phyloP scores from a whole-genome alignment of 2,329 filamentous ascomycete genomes.

The Hypoxylon sp. region DNA sequence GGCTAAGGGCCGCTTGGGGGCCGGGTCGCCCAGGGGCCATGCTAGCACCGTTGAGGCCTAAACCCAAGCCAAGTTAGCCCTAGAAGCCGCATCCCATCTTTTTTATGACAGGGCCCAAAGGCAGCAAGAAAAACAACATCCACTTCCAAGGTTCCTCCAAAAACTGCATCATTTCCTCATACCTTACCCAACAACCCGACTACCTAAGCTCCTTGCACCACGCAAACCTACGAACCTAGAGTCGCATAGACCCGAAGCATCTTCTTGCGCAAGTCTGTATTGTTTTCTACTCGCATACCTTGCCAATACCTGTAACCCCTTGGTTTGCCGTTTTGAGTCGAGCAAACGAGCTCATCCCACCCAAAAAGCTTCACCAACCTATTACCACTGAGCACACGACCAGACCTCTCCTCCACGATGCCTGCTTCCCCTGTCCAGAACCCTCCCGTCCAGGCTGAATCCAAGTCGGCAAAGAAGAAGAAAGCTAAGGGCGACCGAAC shows the following conservation, averaged over 20 bases:
- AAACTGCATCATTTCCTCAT: constrained; percentile 16
- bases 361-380: constrained; percentile 5
- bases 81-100: not conserved
- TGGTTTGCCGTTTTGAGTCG: constrained; percentile 7
- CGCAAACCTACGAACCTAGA: constrained; percentile 13
- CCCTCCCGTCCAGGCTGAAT: constrained; percentile 69
- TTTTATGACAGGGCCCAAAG: not conserved
- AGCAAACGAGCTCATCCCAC: constrained; percentile 28
- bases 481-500: constrained; percentile 67
- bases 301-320: not conserved
- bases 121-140: not conserved
- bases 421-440: constrained; percentile 73
- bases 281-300: constrained; percentile 7
- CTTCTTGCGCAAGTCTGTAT: constrained; percentile 21
- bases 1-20: not conserved
- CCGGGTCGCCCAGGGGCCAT: not conserved
- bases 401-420: constrained; percentile 60
- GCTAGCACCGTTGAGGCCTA: not conserved
- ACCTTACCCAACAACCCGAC: constrained; percentile 12
- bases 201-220: constrained; percentile 7
- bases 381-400: constrained; percentile 13
- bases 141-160: constrained; percentile 7
- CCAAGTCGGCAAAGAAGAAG: constrained; percentile 78
- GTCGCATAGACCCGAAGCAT: constrained; percentile 9
- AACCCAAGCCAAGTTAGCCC: not conserved